Evolutionary conservation across 495 filamentous ascomycete genomes (phyloP).

Genomic region (Aspergillus ellipticus): DNA sequence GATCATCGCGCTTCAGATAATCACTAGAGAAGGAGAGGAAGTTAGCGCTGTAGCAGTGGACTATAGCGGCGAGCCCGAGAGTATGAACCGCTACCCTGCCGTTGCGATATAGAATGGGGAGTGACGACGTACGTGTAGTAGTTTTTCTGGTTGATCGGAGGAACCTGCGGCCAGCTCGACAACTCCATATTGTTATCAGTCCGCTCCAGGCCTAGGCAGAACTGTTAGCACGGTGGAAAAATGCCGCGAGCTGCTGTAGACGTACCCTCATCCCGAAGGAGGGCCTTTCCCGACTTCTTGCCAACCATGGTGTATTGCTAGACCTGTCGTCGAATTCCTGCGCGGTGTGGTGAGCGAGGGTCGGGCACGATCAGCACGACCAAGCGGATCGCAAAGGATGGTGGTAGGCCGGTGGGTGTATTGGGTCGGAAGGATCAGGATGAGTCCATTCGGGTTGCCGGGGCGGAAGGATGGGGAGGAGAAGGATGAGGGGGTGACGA

Average conservation of each 20-base stretch:
- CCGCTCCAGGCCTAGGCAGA: constrained; percentile 70
- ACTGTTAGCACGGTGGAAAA: not conserved
- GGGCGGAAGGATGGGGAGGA: not conserved
- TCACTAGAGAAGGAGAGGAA: constrained; percentile 52
- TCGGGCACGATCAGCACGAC: constrained; percentile 7
- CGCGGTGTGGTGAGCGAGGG: not conserved
- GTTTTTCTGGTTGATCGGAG: constrained; percentile 97
- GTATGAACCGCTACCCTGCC: too few species aligned
- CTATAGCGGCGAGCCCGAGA: not conserved
- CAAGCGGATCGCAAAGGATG: not conserved
- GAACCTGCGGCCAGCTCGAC: constrained; percentile 87
- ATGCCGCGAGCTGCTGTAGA: not conserved
- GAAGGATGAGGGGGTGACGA: not conserved
- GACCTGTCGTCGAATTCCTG: not conserved
- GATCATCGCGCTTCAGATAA: constrained; percentile 96
- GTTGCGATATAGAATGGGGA: not conserved
- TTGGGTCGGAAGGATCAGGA: not conserved
- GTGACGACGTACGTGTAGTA: constrained; percentile 83
- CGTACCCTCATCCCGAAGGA: constrained; percentile 61
- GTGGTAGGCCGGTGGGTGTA: not conserved
- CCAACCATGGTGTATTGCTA: constrained; percentile 51
- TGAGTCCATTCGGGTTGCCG: not conserved
- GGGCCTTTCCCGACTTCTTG: constrained; percentile 62
- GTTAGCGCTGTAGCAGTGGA: not conserved
- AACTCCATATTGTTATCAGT: constrained; percentile 97